A percentile compares a stretch with the other conserved stretches of the same genome.
These are phyloP conservation scores for Cinnamomum micranthum DNA, from an alignment of 164 flowering plant species.

Conservation along the genomic window DNA sequence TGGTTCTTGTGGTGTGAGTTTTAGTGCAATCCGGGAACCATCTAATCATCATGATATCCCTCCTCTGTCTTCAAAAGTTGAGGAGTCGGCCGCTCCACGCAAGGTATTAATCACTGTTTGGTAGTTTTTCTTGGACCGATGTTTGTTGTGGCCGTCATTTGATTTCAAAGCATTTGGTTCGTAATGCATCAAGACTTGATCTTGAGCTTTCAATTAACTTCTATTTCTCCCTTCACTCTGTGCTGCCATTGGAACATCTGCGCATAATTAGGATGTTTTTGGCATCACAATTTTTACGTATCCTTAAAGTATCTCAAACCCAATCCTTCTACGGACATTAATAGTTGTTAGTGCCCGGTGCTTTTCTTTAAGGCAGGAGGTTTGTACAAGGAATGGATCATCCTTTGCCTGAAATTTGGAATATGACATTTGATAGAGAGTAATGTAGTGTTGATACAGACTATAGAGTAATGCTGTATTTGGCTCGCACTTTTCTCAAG, in stretches of 20 bases:
- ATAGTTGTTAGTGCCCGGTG: background rate
- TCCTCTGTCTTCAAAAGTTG: slow-evolving; percentile 27
- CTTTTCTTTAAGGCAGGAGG: background rate
- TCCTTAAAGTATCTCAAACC: background rate
- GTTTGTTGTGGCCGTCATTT: background rate
- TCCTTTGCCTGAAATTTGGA: background rate
- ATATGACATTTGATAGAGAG: no score
- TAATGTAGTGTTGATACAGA: background rate
- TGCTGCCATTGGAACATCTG: background rate
- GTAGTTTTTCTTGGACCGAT: background rate
- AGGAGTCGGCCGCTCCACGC: slow-evolving; percentile 41
- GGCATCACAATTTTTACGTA: background rate
- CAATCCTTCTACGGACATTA: background rate
- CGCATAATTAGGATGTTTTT: background rate
- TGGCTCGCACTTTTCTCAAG: no score
- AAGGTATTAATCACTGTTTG: slow-evolving; percentile 34
- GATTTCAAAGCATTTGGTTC: background rate
- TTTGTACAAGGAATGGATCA: background rate
- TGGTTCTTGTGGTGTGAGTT: background rate
- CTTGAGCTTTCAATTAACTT: background rate
- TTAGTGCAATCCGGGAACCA: slow-evolving; percentile 38
- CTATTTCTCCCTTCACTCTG: background rate
- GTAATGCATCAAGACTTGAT: background rate
- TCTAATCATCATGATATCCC: slow-evolving; percentile 14
- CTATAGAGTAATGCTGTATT: background rate